Conservation (phyloP, 176 grass and related monocot genomes). For the Cenchrus americanus region DNA sequence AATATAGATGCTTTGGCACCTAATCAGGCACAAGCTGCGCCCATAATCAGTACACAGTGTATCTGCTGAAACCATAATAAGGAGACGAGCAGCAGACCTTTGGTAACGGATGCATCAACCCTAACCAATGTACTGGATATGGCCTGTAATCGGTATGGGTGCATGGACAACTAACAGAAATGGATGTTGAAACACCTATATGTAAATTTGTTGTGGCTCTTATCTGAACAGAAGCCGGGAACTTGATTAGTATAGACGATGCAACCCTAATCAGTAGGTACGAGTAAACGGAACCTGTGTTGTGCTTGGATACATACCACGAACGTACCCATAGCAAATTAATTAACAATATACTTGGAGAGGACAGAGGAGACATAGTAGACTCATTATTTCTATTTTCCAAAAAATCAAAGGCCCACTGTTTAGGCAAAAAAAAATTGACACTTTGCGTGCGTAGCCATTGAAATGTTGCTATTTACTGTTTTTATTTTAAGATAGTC, state of each 20-base stretch:
- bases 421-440: no score
- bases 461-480: no score
- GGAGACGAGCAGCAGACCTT: not conserved
- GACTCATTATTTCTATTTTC: no score
- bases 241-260: not conserved
- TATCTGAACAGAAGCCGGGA: not conserved
- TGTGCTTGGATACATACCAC: not conserved
- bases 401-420: no score
- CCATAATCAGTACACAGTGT: constrained; percentile 1
- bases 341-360: not conserved
- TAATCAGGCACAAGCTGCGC: not conserved
- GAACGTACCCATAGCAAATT: not conserved
- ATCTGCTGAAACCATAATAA: not conserved
- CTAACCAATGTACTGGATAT: not conserved
- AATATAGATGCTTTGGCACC: constrained; percentile 6
- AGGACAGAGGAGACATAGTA: not conserved
- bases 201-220: not conserved
- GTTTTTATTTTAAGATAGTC: no score
- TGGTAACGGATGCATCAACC: not conserved
- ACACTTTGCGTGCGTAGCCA: no score
- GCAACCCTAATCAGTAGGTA: not conserved
- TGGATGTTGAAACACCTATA: not conserved
- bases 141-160: not conserved
- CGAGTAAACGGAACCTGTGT: not conserved
- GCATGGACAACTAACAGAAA: not conserved